phyloP scores from a whole-genome alignment of 371 early-diverging fungal genomes.

The Rhizopus sp. region DNA sequence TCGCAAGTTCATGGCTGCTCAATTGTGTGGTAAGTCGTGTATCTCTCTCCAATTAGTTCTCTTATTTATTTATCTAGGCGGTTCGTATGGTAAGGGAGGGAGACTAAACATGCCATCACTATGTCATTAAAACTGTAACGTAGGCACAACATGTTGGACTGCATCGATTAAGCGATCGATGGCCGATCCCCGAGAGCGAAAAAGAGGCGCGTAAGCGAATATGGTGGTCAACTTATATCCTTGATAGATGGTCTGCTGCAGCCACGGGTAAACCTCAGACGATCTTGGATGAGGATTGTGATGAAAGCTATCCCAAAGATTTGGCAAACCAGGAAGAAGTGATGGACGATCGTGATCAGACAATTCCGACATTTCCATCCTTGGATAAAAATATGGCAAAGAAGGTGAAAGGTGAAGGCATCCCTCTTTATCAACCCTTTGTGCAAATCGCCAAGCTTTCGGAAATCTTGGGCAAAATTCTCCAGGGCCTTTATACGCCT shows the following conservation, averaged over 20 bases:
- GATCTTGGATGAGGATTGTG: conserved; percentile 55
- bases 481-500: conserved; percentile 53
- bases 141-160: conserved; percentile 70
- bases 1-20: conserved; percentile 42
- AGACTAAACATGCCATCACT: neutral
- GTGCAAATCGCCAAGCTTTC: conserved; percentile 49
- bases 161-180: conserved; percentile 57
- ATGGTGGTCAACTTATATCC: conserved; percentile 68
- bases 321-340: conserved; percentile 46
- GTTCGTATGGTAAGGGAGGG: conserved; percentile 2
- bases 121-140: neutral
- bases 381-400: conserved; percentile 33
- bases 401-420: conserved; percentile 34
- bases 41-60: neutral
- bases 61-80: neutral
- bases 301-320: conserved; percentile 45
- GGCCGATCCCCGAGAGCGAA: conserved; percentile 57
- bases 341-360: conserved; percentile 33
- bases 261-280: conserved; percentile 56
- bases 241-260: conserved; percentile 61
- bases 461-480: conserved; percentile 45
- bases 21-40: conserved; percentile 34
- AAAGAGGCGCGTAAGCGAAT: conserved; percentile 62
- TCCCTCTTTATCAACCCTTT: conserved; percentile 52
- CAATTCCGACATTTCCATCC: conserved; percentile 36